phyloP scores from a whole-genome alignment of 306 rosid species.

The Astragalus membranaceus region DNA sequence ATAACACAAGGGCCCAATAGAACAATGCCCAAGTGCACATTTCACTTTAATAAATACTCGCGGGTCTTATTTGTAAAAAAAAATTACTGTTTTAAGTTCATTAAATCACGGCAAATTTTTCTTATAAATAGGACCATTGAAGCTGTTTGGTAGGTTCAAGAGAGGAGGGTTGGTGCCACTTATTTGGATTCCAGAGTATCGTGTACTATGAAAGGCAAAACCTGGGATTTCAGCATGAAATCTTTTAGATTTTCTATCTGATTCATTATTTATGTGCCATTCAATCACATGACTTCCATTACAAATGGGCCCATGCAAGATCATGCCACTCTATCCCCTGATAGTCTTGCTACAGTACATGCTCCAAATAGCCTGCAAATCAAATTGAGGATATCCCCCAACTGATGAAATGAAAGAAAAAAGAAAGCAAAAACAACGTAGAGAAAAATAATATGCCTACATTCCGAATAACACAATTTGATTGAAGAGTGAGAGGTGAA shows the following conservation, averaged over 20 bases:
- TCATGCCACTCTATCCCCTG: conserved; percentile 28
- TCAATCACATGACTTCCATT: conserved; percentile 75
- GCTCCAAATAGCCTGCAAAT: conserved; percentile 76
- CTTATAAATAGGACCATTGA: too few relatives aligned
- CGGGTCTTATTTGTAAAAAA: too few relatives aligned
- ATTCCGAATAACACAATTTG: background rate
- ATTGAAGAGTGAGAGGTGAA: background rate
- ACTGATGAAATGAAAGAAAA: background rate
- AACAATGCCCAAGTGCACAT: background rate
- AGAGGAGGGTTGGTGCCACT: conserved; percentile 70
- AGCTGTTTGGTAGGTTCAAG: conserved; percentile 66
- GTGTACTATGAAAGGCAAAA: conserved; percentile 92
- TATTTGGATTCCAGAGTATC: conserved; percentile 80
- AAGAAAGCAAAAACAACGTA: background rate
- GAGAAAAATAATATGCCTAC: background rate
- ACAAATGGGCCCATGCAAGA: conserved; percentile 74
- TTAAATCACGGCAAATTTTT: too few relatives aligned
- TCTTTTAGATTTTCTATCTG: conserved; percentile 37
- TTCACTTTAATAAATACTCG: too few relatives aligned
- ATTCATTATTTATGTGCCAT: conserved; percentile 58
- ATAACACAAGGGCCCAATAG: background rate
- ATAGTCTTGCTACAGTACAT: conserved; percentile 63
- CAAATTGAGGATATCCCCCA: conserved; percentile 13
- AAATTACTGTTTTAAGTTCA: too few relatives aligned
- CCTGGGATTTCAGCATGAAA: conserved; percentile 75